phyloP scores from a whole-genome alignment of 768 basidiomycete species.

The Amanita brunnescens region DNA sequence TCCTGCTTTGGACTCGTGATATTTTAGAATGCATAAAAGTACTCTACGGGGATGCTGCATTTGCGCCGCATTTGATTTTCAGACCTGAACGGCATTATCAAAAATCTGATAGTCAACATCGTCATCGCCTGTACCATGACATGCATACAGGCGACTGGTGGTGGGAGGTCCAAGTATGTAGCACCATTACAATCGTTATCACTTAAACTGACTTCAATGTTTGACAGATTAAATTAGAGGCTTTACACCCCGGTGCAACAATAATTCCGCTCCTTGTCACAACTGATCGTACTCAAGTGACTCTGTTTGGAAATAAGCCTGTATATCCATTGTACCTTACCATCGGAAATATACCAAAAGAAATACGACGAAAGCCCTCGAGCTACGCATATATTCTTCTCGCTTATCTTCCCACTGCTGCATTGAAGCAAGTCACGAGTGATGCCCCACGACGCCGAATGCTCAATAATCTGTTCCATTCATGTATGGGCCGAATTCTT shows the following conservation, averaged over 20 bases:
- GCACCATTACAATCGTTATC: no score
- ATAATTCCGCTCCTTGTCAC: conserved; percentile 30
- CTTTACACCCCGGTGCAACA: conserved; percentile 21
- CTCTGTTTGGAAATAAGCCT: conserved; percentile 26
- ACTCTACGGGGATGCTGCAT: background rate
- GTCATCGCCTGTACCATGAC: conserved; percentile 18
- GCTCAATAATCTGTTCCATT: conserved; percentile 29
- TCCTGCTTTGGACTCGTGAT: background rate
- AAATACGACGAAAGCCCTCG: conserved; percentile 22
- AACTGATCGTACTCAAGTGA: conserved; percentile 33
- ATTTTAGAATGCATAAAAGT: background rate
- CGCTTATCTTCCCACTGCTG: conserved; percentile 30
- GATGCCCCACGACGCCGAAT: conserved; percentile 17
- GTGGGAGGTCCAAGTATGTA: conserved; percentile 36
- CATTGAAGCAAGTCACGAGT: conserved; percentile 23
- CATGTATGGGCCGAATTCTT: conserved; percentile 7
- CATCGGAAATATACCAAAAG: conserved; percentile 29
- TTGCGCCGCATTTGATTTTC: background rate
- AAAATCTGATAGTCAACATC: background rate
- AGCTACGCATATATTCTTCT: conserved; percentile 26
- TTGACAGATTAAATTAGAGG: no score
- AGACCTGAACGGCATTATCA: background rate
- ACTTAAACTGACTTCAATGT: no score
- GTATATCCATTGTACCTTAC: conserved; percentile 37
- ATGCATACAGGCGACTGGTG: conserved; percentile 35